Conservation (phyloP, 2,329 filamentous ascomycete genomes). For the Zymoseptoria pseudotritici region DNA sequence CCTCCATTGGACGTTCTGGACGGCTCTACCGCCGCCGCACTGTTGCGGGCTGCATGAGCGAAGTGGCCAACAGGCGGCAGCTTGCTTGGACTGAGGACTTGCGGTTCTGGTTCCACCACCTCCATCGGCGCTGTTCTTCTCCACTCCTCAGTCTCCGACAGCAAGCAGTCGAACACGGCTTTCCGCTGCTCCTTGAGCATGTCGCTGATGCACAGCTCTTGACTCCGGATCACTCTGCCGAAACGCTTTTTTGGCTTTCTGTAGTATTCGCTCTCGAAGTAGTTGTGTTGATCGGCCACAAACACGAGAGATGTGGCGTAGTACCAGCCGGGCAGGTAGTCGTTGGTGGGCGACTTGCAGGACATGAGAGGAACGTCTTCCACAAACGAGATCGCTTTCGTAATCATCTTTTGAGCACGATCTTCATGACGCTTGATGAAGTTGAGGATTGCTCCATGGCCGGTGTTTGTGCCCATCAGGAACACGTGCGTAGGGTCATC, state of each 20-base stretch:
- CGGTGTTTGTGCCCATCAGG: constrained; percentile 81
- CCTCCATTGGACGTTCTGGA: neutral
- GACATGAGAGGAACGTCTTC: constrained; percentile 66
- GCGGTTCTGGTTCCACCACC: neutral
- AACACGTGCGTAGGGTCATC: constrained; percentile 65
- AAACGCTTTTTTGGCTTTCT: constrained; percentile 52
- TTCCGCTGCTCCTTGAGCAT: constrained; percentile 50
- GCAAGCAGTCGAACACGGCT: constrained; percentile 43
- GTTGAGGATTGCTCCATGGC: constrained; percentile 75
- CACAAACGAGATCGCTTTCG: constrained; percentile 74
- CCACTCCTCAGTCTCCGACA: constrained; percentile 36
- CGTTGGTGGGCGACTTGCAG: constrained; percentile 57
- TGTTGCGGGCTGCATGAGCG: constrained; percentile 7
- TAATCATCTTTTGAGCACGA: constrained; percentile 57
- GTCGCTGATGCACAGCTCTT: constrained; percentile 42
- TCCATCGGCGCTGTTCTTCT: constrained; percentile 2
- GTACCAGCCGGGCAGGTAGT: constrained; percentile 79
- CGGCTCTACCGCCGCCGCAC: neutral
- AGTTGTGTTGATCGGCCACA: constrained; percentile 65
- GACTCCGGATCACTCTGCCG: constrained; percentile 45
- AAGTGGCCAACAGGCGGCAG: constrained; percentile 18
- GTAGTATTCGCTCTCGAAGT: constrained; percentile 59
- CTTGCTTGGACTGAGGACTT: constrained; percentile 1
- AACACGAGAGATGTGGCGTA: constrained; percentile 72
- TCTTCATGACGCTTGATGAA: constrained; percentile 64